Percentiles rank a stretch among this genome's conserved stretches.
Conservation (phyloP, 768 basidiomycete species). For the Butyriboletus loyo region DNA sequence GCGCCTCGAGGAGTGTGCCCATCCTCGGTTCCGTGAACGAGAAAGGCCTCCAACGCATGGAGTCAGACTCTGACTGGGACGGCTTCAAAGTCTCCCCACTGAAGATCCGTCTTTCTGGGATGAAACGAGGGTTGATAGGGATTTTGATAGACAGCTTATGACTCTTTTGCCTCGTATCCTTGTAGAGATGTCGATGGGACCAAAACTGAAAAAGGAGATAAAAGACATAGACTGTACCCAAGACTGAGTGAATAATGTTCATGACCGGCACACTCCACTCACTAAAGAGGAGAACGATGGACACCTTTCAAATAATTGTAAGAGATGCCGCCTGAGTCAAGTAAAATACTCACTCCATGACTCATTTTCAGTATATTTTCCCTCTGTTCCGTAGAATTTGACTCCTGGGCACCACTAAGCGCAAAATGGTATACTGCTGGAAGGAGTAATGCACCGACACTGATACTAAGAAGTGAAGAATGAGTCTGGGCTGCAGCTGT, state of each 20-base stretch:
- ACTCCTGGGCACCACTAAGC: slow-evolving; percentile 24
- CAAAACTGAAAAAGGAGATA: slow-evolving; percentile 57
- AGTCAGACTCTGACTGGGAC: slow-evolving; percentile 20
- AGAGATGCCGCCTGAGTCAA: not conserved
- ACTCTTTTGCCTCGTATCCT: slow-evolving; percentile 46
- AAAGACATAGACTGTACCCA: slow-evolving; percentile 43
- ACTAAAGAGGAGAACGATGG: slow-evolving; percentile 54
- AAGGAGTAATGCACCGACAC: slow-evolving; percentile 75
- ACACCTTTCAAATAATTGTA: slow-evolving; percentile 33
- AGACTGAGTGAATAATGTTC: not conserved
- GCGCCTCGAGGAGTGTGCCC: slow-evolving; percentile 2
- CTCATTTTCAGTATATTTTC: slow-evolving; percentile 48
- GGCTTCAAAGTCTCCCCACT: slow-evolving; percentile 19
- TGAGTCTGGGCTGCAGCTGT: slow-evolving; percentile 65
- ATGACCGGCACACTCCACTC: slow-evolving; percentile 17
- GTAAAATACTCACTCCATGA: slow-evolving; percentile 40
- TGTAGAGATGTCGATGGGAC: slow-evolving; percentile 53
- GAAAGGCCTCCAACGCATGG: slow-evolving; percentile 15
- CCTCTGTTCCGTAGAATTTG: slow-evolving; percentile 33
- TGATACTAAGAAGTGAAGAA: slow-evolving; percentile 70
- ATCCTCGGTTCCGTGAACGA: slow-evolving; percentile 10
- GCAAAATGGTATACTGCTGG: slow-evolving; percentile 79
- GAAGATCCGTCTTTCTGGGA: slow-evolving; percentile 26
- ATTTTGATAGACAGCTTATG: slow-evolving; percentile 35
- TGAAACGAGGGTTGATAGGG: slow-evolving; percentile 27